phyloP scores from a whole-genome alignment of 2,329 filamentous ascomycete species.

The Chlorencoelia australis region DNA sequence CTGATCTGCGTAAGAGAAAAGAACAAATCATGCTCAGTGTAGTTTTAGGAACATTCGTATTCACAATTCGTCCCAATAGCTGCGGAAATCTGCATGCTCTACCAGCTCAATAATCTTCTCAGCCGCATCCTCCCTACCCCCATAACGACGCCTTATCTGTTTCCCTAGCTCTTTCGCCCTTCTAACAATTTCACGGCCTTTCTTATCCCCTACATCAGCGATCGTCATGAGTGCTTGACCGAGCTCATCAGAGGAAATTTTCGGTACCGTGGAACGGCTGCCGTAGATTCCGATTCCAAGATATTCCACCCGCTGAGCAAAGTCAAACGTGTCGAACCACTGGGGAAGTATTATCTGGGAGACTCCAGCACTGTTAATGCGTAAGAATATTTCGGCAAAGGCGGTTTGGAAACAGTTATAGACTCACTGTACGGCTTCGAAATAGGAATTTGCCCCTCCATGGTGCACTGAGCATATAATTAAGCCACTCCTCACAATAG shows the following conservation, averaged over 20 bases:
- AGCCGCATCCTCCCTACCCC: constrained; percentile 2
- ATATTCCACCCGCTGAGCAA: constrained; percentile 33
- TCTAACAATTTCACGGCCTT: not conserved
- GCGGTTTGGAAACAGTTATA: no score
- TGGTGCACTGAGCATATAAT: constrained; percentile 31
- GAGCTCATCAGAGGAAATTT: not conserved
- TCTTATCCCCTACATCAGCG: not conserved
- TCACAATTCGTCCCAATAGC: no score
- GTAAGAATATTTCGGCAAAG: no score
- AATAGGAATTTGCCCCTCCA: constrained; percentile 33
- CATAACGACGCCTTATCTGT: not conserved
- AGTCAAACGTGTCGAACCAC: constrained; percentile 39
- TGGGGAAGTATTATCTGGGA: constrained; percentile 37
- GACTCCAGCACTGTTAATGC: constrained; percentile 30
- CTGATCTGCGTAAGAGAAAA: no score
- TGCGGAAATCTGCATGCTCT: no score
- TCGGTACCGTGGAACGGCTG: not conserved
- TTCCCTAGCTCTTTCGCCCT: constrained; percentile 1
- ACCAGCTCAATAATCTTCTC: constrained; percentile 3
- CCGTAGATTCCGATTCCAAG: constrained; percentile 29
- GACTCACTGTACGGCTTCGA: constrained; percentile 35
- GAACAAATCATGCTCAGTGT: no score
- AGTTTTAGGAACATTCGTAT: no score
- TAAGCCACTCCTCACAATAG: constrained; percentile 29
- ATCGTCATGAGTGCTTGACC: constrained; percentile 1